phyloP scores from a whole-genome alignment of 345 rosid genomes.

The Adansonia digitata region DNA sequence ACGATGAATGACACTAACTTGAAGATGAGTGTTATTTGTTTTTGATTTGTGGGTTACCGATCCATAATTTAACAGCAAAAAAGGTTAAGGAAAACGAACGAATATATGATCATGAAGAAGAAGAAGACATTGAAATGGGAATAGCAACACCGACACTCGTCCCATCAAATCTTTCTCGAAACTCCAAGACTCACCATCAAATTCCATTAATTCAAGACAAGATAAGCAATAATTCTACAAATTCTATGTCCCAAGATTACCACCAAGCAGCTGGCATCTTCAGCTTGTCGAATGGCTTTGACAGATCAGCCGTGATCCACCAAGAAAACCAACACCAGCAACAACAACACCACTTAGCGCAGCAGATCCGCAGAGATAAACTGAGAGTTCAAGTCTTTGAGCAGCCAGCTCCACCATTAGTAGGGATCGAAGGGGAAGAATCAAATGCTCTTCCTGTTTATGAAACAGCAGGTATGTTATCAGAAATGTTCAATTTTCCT shows the following conservation, averaged over 20 bases:
- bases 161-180: slow-evolving; percentile 21
- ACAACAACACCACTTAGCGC: slow-evolving; percentile 49
- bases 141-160: slow-evolving; percentile 43
- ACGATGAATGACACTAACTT: too few relatives aligned
- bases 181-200: slow-evolving; percentile 22
- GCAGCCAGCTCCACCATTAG: slow-evolving; percentile 38
- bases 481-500: slow-evolving; percentile 87
- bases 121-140: slow-evolving; percentile 61
- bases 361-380: slow-evolving; percentile 67
- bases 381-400: slow-evolving; percentile 42
- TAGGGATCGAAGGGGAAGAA: slow-evolving; percentile 55
- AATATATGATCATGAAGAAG: too few relatives aligned
- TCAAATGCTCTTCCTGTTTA: slow-evolving; percentile 49
- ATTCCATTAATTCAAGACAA: slow-evolving; percentile 4
- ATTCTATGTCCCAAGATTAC: slow-evolving; percentile 85
- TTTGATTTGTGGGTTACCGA: too few relatives aligned
- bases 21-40: too few relatives aligned
- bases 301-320: slow-evolving; percentile 34
- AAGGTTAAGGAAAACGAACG: too few relatives aligned
- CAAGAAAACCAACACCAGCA: slow-evolving; percentile 26
- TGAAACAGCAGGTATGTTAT: slow-evolving; percentile 79
- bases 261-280: slow-evolving; percentile 48
- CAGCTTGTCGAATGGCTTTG: slow-evolving; percentile 67
- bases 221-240: slow-evolving; percentile 21
- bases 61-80: too few relatives aligned